Conservation (phyloP, 768 basidiomycete species). For the Lepiota brunneoincarnata region DNA sequence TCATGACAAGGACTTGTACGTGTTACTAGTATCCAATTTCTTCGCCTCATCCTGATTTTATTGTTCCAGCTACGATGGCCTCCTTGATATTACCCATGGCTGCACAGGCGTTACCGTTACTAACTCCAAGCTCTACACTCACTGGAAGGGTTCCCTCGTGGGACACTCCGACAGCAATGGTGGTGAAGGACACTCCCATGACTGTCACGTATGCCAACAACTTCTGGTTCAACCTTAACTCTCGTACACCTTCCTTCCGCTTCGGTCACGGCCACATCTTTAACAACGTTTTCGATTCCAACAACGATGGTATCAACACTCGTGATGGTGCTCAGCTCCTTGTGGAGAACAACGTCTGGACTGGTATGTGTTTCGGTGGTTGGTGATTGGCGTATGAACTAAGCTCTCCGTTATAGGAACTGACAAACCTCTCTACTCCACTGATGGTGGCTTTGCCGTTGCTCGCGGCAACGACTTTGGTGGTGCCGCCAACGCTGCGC, state of each 20-base stretch:
- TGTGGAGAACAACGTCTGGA: slow-evolving; percentile 47
- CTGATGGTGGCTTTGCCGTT: slow-evolving; percentile 39
- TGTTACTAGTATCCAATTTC: not conserved
- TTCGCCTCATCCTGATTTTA: not conserved
- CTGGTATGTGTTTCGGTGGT: slow-evolving; percentile 21
- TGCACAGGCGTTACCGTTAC: slow-evolving; percentile 40
- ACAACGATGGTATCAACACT: slow-evolving; percentile 43
- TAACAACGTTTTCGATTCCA: slow-evolving; percentile 42
- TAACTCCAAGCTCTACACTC: slow-evolving; percentile 37
- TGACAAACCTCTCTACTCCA: slow-evolving; percentile 37
- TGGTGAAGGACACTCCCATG: slow-evolving; percentile 34
- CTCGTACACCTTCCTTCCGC: slow-evolving; percentile 44
- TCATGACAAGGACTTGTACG: slow-evolving; percentile 41
- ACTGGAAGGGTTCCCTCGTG: slow-evolving; percentile 46
- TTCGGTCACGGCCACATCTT: slow-evolving; percentile 46
- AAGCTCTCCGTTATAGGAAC: slow-evolving; percentile 15
- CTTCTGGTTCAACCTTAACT: slow-evolving; percentile 40
- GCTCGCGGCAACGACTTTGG: slow-evolving; percentile 31
- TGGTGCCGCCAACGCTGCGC: slow-evolving; percentile 27
- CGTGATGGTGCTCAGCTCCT: slow-evolving; percentile 43
- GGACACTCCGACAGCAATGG: slow-evolving; percentile 38
- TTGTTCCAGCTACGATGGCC: slow-evolving; percentile 38
- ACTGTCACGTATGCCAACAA: slow-evolving; percentile 43
- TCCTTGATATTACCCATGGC: slow-evolving; percentile 44
- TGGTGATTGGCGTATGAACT: slow-evolving; percentile 4